These are phyloP conservation scores for Nadsonia starkeyi-henricii DNA, from an alignment of 1,139 yeast genomes.

Conservation along the genomic window DNA sequence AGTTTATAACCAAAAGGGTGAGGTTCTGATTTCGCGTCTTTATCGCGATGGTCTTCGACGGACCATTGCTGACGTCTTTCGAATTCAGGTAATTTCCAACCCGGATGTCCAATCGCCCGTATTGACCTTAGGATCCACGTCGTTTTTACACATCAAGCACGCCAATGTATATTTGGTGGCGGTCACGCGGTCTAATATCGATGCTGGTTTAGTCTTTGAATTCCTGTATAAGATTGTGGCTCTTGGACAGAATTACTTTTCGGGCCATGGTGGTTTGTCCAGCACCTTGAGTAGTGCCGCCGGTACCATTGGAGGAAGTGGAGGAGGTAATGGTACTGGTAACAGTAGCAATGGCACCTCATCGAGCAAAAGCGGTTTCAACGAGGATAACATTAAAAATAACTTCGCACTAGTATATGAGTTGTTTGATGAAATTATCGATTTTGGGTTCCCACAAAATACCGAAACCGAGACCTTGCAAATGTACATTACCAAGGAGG, in stretches of 20 bases:
- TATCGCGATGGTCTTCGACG: slow-evolving; percentile 56
- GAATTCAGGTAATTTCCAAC: slow-evolving; percentile 73
- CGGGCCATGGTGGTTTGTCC: not conserved
- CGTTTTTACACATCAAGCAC: slow-evolving; percentile 66
- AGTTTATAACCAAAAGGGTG: slow-evolving; percentile 69
- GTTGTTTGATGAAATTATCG: slow-evolving; percentile 60
- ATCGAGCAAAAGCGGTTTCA: slow-evolving; percentile 15
- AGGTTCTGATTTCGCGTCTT: slow-evolving; percentile 64
- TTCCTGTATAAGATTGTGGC: slow-evolving; percentile 50
- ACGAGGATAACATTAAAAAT: slow-evolving; percentile 36
- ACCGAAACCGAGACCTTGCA: slow-evolving; percentile 42
- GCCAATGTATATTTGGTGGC: slow-evolving; percentile 71
- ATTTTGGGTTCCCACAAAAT: slow-evolving; percentile 70
- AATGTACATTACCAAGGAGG: slow-evolving; percentile 26
- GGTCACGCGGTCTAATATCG: slow-evolving; percentile 77
- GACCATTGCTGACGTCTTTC: slow-evolving; percentile 77
- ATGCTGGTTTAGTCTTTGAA: slow-evolving; percentile 69
- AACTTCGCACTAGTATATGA: slow-evolving; percentile 63
- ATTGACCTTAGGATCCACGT: slow-evolving; percentile 81
- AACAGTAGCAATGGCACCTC: slow-evolving; percentile 14
- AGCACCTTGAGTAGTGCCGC: too few relatives aligned
- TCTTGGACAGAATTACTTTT: slow-evolving; percentile 24
- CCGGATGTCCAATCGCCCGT: slow-evolving; percentile 60
- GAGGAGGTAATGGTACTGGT: not conserved
- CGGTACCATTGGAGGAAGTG: too few relatives aligned